Percentiles rank a stretch among this genome's conserved stretches.
Conservation (phyloP, 1,284 basidiomycete species). For the Moesziomyces sp. region DNA sequence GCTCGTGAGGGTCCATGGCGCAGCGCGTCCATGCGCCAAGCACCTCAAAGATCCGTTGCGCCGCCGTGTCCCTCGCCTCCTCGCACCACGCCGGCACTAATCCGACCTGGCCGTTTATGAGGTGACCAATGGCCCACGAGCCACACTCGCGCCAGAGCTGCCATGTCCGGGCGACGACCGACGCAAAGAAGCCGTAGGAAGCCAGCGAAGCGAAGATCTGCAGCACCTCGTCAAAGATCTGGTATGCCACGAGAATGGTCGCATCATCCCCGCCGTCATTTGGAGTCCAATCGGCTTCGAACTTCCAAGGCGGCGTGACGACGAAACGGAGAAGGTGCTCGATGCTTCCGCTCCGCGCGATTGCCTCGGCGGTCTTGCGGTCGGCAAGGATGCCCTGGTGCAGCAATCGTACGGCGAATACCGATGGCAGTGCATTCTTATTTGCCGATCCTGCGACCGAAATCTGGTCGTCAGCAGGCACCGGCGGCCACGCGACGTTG, state of each 20-base stretch:
- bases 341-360: slow-evolving; percentile 72
- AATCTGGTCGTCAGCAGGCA: slow-evolving; percentile 2
- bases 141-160: slow-evolving; percentile 36
- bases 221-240: slow-evolving; percentile 67
- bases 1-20: slow-evolving; percentile 86
- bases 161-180: slow-evolving; percentile 71
- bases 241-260: slow-evolving; percentile 63
- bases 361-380: slow-evolving; percentile 75
- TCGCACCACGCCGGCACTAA: slow-evolving; percentile 9
- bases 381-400: slow-evolving; percentile 75
- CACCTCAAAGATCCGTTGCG: slow-evolving; percentile 69
- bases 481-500: slow-evolving; percentile 40
- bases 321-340: slow-evolving; percentile 81
- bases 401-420: slow-evolving; percentile 74
- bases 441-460: background rate
- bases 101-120: background rate
- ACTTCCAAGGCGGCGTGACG: slow-evolving; percentile 72
- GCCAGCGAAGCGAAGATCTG: slow-evolving; percentile 77
- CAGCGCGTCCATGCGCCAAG: slow-evolving; percentile 82
- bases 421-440: slow-evolving; percentile 16
- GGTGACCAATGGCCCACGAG: slow-evolving; percentile 36
- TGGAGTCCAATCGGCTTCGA: slow-evolving; percentile 64
- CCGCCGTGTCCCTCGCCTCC: slow-evolving; percentile 19
- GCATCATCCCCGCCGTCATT: slow-evolving; percentile 68
- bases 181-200: slow-evolving; percentile 80